Evolutionary conservation across 2,329 filamentous ascomycete species (phyloP).

Genomic region (Exutisphaerella laricina): DNA sequence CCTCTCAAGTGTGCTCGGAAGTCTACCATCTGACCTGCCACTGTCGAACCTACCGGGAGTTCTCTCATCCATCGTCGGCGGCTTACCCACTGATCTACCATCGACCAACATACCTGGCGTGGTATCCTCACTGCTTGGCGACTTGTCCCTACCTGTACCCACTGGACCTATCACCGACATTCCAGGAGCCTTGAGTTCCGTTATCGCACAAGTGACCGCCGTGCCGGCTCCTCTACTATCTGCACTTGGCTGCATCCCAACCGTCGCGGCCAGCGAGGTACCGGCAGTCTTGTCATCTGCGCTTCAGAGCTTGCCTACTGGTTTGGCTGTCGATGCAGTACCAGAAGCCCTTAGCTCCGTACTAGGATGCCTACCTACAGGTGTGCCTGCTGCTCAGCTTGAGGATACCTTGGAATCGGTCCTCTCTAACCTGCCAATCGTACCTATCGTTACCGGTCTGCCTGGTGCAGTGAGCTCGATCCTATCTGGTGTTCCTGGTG

Average conservation of each 20-base stretch:
- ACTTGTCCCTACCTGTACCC: not conserved
- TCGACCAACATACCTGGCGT: not conserved
- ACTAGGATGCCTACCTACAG: not conserved
- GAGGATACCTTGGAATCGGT: not conserved
- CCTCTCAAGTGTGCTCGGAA: slow-evolving; percentile 2
- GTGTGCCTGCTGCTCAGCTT: not conserved
- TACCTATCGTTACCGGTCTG: not conserved
- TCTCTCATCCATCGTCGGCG: not conserved
- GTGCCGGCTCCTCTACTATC: not conserved
- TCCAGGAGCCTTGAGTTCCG: not conserved
- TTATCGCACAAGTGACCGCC: not conserved
- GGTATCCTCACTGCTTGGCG: not conserved
- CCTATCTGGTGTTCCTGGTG: not conserved
- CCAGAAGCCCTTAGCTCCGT: not conserved
- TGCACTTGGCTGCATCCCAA: not conserved
- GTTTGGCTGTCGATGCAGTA: not conserved
- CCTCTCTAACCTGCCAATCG: not conserved
- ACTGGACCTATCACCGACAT: not conserved
- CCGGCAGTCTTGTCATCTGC: not conserved
- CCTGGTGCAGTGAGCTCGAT: not conserved
- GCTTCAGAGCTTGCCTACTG: not conserved
- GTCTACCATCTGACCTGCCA: not conserved
- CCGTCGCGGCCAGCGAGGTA: not conserved
- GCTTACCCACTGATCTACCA: slow-evolving; percentile 1
- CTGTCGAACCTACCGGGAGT: not conserved